These are phyloP conservation scores for Adenanthera pavonina DNA, from an alignment of 306 rosid genomes.

Conservation along the genomic window DNA sequence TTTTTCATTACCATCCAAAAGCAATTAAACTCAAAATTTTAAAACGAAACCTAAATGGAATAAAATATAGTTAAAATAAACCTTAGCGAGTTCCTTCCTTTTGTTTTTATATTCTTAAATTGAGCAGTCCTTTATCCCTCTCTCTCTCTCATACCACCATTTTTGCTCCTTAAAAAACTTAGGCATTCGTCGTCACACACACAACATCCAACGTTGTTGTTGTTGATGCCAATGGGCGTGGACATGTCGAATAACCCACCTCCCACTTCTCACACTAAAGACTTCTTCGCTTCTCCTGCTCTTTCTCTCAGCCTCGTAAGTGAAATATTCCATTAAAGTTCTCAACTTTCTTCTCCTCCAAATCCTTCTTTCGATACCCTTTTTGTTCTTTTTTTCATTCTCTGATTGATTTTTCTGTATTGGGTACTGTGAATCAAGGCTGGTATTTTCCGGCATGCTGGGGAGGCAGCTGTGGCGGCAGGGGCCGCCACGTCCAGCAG, in stretches of 20 bases:
- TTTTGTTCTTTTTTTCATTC: not conserved
- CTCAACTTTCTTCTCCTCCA: not conserved
- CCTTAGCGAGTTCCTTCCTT: conserved; percentile 47
- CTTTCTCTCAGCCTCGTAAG: conserved; percentile 94
- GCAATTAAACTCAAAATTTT: not conserved
- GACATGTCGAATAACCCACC: conserved; percentile 92
- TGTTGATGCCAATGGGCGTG: conserved; percentile 68
- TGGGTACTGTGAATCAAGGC: conserved; percentile 53
- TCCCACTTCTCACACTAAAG: conserved; percentile 79
- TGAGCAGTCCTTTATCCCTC: conserved; percentile 40
- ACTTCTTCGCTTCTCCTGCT: conserved; percentile 90
- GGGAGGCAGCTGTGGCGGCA: conserved; percentile 39
- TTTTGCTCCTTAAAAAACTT: conserved; percentile 41
- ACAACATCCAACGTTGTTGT: conserved; percentile 30
- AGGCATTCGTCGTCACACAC: conserved; percentile 36
- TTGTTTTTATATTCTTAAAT: conserved; percentile 98
- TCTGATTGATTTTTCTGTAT: not conserved
- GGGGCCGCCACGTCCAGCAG: conserved; percentile 33
- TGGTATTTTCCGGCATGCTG: conserved; percentile 85
- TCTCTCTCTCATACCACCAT: conserved; percentile 37
- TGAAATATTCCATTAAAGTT: not conserved
- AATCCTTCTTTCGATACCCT: not conserved
- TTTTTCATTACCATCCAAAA: conserved; percentile 24
- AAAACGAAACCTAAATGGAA: not conserved
- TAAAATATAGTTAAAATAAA: conserved; percentile 11